Conservation (phyloP, 805 yeast species). For the Cyberlindnera mycetangii region DNA sequence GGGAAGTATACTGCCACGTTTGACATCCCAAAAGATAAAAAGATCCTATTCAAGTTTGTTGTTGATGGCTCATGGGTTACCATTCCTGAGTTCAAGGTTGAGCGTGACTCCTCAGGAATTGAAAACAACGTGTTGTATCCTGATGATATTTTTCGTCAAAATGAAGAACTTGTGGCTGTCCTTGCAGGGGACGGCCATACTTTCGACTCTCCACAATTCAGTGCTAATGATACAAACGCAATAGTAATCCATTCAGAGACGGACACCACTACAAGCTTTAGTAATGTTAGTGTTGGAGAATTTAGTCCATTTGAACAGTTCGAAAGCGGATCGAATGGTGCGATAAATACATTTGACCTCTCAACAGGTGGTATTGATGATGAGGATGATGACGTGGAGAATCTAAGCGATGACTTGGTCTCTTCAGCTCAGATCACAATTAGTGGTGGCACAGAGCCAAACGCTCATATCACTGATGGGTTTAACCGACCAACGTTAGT, state of each 20-base stretch:
- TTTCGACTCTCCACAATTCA: conserved; percentile 5
- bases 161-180: conserved; percentile 1
- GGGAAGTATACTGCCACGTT: conserved; percentile 45
- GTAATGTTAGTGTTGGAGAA: conserved; percentile 24
- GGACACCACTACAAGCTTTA: conserved; percentile 25
- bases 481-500: conserved; percentile 8
- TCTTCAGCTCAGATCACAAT: conserved; percentile 24
- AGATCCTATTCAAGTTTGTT: conserved; percentile 49
- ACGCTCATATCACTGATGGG: neutral
- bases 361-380: conserved; percentile 12
- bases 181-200: neutral
- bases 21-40: conserved; percentile 35
- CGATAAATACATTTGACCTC: conserved; percentile 2
- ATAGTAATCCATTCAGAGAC: conserved; percentile 18
- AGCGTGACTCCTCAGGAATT: conserved; percentile 43
- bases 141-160: conserved; percentile 24
- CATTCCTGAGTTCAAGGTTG: conserved; percentile 36
- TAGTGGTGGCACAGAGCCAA: conserved; percentile 7
- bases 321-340: conserved; percentile 1
- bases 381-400: conserved; percentile 15
- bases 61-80: conserved; percentile 58
- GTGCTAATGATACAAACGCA: neutral
- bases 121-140: conserved; percentile 49
- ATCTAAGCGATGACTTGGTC: conserved; percentile 16
- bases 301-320: conserved; percentile 18